These are phyloP conservation scores for Phytopythium mirpurense DNA, from an alignment of 352 stramenopile genomes.

Conservation along the genomic window DNA sequence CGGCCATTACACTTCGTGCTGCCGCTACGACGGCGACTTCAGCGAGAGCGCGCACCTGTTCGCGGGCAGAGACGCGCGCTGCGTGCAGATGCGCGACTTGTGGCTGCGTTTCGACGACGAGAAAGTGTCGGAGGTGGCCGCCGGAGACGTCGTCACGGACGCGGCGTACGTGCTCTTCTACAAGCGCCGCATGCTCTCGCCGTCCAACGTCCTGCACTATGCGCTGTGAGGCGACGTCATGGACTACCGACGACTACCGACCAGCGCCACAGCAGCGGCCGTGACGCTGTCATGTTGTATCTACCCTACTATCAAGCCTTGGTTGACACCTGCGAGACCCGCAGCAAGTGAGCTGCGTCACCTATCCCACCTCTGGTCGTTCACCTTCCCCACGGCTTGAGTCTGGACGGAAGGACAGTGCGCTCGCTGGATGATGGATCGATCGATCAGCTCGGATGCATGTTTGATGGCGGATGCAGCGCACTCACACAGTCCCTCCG, in stretches of 20 bases:
- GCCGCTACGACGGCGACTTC: conserved; percentile 67
- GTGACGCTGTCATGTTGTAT: neutral
- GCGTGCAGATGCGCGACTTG: conserved; percentile 43
- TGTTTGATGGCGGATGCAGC: neutral
- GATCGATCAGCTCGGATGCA: no score
- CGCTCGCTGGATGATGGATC: no score
- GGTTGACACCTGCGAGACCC: neutral
- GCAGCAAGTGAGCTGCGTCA: neutral
- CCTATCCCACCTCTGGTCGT: no score
- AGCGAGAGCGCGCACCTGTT: conserved; percentile 58
- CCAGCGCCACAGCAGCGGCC: neutral
- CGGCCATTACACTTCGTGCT: conserved; percentile 93
- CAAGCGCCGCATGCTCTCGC: conserved; percentile 70
- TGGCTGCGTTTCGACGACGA: conserved; percentile 87
- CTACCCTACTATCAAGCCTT: no score
- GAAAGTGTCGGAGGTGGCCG: conserved; percentile 68
- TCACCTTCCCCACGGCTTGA: no score
- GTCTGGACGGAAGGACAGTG: no score
- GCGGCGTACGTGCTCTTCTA: conserved; percentile 92
- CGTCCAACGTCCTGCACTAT: conserved; percentile 68
- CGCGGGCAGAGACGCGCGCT: conserved; percentile 6
- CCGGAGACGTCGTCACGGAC: conserved; percentile 69
- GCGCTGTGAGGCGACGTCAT: no score
- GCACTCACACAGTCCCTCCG: neutral
- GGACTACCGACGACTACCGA: neutral